Base-by-base conservation (phyloP, 306 rosid species). In the Neltuma alba region DNA sequence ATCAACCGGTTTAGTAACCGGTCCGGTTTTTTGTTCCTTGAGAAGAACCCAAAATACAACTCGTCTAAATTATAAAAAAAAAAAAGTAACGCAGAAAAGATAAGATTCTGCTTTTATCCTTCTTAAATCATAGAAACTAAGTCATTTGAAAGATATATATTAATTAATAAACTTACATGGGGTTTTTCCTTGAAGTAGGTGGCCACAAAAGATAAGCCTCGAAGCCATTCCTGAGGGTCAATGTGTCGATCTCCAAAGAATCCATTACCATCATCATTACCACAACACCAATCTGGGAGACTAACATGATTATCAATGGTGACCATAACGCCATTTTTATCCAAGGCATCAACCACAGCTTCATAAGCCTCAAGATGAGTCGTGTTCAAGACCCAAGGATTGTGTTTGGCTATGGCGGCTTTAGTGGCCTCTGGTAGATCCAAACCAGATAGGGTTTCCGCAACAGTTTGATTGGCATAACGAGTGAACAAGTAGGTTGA, bases 241-340 rank as follows among this genome's bases (percentile, higher is more conserved):
- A 82, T 82, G 41, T 83, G 80, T 5, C 75, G 65, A 30, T 87
- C 89, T 1, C 88, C 83, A 13, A 77, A 87, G 84, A 87, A 87
- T 0, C 87, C 87, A 27, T 87, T 83, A 0, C 81, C 87, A 41
- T 87, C 89, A 0, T 14, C 13, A 3, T 45, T 40, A 34, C 14
- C n/a, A 31, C 88, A 87, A 0, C 88, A 87, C 91, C 91, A 85
- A 4, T 69, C 3, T 0, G 91, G 74, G 27, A 82, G 30, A 41
- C 87, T 85, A 5, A 87, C 84, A 1, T 87, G 91, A 55, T 87
- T 85, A 67, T 87, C 91, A 18, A 87, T 20, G 31, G 75, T 36
- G 0, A 85, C 72, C 91, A 87, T 87, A 0, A 87, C 13, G 0
- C 82, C 80, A 0, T 75, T 68, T 1, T 5, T 41, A 2, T 72